Conservation (phyloP, 805 yeast genomes). For the Kodamaea lidongshanica region DNA sequence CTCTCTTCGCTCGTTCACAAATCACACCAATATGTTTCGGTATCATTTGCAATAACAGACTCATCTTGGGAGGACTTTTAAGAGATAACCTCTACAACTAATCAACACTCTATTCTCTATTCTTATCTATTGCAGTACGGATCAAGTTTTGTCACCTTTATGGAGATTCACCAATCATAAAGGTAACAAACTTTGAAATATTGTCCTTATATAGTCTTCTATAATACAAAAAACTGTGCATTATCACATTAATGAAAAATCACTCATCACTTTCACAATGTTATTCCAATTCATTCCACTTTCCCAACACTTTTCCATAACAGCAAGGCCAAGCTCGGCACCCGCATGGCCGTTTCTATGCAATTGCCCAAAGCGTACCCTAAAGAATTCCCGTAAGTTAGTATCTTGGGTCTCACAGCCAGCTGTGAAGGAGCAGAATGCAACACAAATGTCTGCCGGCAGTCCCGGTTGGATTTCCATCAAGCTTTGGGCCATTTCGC, state of each 20-base stretch:
- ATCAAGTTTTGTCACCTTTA: too few species aligned
- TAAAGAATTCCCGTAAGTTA: slow-evolving; percentile 29
- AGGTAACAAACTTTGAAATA: too few species aligned
- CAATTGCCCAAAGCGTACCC: slow-evolving; percentile 35
- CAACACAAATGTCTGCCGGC: slow-evolving; percentile 50
- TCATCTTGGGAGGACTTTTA: too few species aligned
- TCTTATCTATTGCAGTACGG: too few species aligned
- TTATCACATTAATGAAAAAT: slow-evolving; percentile 38
- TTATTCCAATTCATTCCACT: slow-evolving; percentile 48
- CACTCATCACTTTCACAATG: slow-evolving; percentile 37
- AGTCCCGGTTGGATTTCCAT: slow-evolving; percentile 35
- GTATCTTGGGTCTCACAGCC: slow-evolving; percentile 50
- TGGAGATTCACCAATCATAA: too few species aligned
- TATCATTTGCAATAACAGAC: too few species aligned
- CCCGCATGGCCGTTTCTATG: slow-evolving; percentile 35
- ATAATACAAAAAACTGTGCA: not conserved
- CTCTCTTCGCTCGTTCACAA: too few species aligned
- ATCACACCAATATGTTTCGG: too few species aligned
- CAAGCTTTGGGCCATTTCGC: slow-evolving; percentile 32
- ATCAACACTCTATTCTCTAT: too few species aligned
- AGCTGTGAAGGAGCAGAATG: slow-evolving; percentile 51
- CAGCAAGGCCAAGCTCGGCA: slow-evolving; percentile 40
- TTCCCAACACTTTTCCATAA: slow-evolving; percentile 51
- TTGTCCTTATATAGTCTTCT: too few species aligned
- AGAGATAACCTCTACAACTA: too few species aligned